These are phyloP conservation scores for Calonectria crousiana DNA, from an alignment of 2,329 filamentous ascomycete species.

Conservation along the genomic window DNA sequence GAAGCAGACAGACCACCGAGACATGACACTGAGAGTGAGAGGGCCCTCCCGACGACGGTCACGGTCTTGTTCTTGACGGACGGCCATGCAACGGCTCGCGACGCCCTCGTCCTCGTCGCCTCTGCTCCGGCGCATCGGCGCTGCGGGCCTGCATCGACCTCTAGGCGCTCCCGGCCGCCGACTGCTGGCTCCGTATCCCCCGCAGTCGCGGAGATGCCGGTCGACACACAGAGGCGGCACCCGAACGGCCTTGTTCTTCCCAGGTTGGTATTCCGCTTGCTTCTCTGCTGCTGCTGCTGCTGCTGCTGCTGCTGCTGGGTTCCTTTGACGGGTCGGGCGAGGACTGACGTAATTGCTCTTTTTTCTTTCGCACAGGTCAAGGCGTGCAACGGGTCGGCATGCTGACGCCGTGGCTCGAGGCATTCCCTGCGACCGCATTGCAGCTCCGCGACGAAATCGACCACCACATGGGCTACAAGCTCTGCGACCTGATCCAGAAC, in stretches of 20 bases:
- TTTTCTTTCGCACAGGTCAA: constrained; percentile 70
- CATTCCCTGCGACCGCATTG: constrained; percentile 82
- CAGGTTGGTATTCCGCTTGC: constrained; percentile 54
- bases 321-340: background rate
- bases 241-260: constrained; percentile 71
- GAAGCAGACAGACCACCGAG: constrained; percentile 4
- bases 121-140: constrained; percentile 45
- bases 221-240: constrained; percentile 54
- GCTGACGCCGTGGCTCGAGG: constrained; percentile 86
- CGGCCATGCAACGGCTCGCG: constrained; percentile 49
- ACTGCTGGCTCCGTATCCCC: constrained; percentile 17
- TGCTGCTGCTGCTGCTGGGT: background rate
- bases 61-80: constrained; percentile 37
- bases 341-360: background rate
- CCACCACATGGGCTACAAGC: constrained; percentile 76
- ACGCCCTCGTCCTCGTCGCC: constrained; percentile 36
- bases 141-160: constrained; percentile 30
- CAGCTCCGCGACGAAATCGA: constrained; percentile 91
- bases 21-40: constrained; percentile 35
- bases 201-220: constrained; percentile 39
- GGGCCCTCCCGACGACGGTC: constrained; percentile 32
- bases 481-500: constrained; percentile 82
- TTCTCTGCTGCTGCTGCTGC: no score
- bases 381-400: constrained; percentile 92
- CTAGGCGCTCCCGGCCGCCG: constrained; percentile 23